Base-by-base conservation (phyloP, 2,329 filamentous ascomycete species). In the Sordariomycetes sp. region DNA sequence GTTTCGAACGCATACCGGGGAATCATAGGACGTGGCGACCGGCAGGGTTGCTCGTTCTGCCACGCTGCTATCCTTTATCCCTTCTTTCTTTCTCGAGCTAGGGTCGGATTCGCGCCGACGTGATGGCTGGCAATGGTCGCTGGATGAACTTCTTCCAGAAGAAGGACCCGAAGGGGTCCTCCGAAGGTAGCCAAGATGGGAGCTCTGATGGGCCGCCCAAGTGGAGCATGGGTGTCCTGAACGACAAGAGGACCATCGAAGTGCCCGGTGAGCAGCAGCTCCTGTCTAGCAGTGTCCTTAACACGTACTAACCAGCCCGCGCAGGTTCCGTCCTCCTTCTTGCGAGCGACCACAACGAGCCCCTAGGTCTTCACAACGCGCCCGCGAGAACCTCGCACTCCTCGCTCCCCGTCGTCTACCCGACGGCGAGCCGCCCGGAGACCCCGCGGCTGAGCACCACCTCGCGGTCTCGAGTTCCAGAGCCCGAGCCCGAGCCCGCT, bases 181-280 rank as follows among this genome's bases (percentile, higher is more conserved):
- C 34, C 22, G 42, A 34, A 3, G 28, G 42, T 20, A n/a, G 25
- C 3, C 45, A 50, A 6, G 25, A 56, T 34, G 54, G 15, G 39
- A 35, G 24, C 20, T 15, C 54, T 17, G 28, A n/a, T 17, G 61
- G 60, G 8, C 65, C 62, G 28, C 66, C 74, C 7, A 77, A 67
- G 69, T 84, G 80, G 81, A 79, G 74, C 54, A 74, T 95, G 73
- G 90, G 91, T n/a, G 88, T 96, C 28, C 69, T 96, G 61, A 91
- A 90, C 65, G 89, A 94, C 64, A 81, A 74, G 53, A 69, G 85
- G 58, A 96, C 90, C 0, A 87, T 94, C 61, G 88, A 95, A 71
- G 90, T 96, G 13, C 91, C 91, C 62, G 89, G 89, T 90, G 73
- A 61, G 79, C 10, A 48, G 48, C 13, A 48, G 28, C 28, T 32